Conservation (phyloP, 495 filamentous ascomycete genomes). For the Lophiotrema nucula region DNA sequence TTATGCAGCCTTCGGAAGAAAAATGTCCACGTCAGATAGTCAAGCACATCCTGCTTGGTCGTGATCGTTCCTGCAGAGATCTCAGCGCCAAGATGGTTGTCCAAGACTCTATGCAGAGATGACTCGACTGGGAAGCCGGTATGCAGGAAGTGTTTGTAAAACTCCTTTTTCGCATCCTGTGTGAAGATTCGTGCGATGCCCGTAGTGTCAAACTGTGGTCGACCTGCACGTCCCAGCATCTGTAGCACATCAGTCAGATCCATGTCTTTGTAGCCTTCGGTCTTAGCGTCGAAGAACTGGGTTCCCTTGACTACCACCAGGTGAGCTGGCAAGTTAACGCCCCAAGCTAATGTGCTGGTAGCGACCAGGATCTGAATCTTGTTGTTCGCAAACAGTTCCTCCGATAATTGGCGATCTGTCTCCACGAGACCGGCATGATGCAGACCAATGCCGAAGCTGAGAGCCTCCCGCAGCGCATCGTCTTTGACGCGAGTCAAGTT, state of each 20-base stretch:
- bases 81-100: constrained; percentile 96
- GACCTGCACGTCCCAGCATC: constrained; percentile 94
- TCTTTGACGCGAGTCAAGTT: constrained; percentile 87
- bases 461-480: constrained; percentile 81
- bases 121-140: constrained; percentile 98
- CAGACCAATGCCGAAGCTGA: constrained; percentile 94
- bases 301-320: constrained; percentile 98
- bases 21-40: constrained; percentile 99
- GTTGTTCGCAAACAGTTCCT: constrained; percentile 95
- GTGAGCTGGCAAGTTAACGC: constrained; percentile 96
- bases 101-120: constrained; percentile 89
- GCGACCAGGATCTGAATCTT: constrained; percentile 96
- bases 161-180: constrained; percentile 97
- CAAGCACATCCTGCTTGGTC: constrained; percentile 94
- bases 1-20: constrained; percentile 97
- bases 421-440: constrained; percentile 97
- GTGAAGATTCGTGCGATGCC: constrained; percentile 97
- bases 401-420: constrained; percentile 82
- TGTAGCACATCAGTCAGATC: constrained; percentile 97
- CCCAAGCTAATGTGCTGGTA: constrained; percentile 97
- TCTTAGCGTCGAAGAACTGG: constrained; percentile 97
- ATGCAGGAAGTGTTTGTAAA: constrained; percentile 99
- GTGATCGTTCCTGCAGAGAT: constrained; percentile 87
- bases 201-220: constrained; percentile 93
- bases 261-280: constrained; percentile 98